Conservation (phyloP, 2,329 filamentous ascomycete genomes). For the Laburnicola sp. region DNA sequence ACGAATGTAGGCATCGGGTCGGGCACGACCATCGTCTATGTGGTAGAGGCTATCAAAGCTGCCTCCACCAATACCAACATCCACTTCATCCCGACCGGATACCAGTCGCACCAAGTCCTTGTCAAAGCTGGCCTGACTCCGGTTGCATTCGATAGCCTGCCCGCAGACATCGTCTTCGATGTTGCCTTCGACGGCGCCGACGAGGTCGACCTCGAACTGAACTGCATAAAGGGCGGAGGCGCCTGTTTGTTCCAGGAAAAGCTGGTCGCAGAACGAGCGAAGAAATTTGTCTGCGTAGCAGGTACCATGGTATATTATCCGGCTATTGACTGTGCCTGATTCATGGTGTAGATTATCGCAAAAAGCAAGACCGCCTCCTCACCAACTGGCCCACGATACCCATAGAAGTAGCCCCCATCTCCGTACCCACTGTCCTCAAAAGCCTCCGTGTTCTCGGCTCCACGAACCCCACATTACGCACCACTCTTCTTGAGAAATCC, state of each 20-base stretch:
- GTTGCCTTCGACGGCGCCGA: slow-evolving; percentile 96
- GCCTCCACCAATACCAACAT: slow-evolving; percentile 56
- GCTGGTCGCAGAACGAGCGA: slow-evolving; percentile 81
- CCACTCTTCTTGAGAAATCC: slow-evolving; percentile 74
- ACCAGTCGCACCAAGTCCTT: slow-evolving; percentile 86
- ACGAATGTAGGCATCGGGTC: slow-evolving; percentile 77
- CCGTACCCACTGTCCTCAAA: slow-evolving; percentile 74
- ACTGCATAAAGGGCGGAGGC: slow-evolving; percentile 96
- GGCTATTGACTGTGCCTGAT: background rate
- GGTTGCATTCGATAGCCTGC: slow-evolving; percentile 75
- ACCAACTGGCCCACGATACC: slow-evolving; percentile 81
- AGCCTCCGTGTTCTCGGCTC: slow-evolving; percentile 75
- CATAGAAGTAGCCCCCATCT: slow-evolving; percentile 88
- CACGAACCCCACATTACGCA: slow-evolving; percentile 68
- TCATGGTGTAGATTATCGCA: slow-evolving; percentile 72
- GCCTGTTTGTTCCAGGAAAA: slow-evolving; percentile 99
- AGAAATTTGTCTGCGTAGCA: slow-evolving; percentile 85
- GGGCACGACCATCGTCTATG: slow-evolving; percentile 80
- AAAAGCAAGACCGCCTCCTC: slow-evolving; percentile 75
- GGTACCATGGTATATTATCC: slow-evolving; percentile 52
- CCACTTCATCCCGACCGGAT: slow-evolving; percentile 89
- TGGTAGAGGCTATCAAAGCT: slow-evolving; percentile 73
- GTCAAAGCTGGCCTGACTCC: slow-evolving; percentile 75
- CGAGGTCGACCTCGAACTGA: slow-evolving; percentile 91
- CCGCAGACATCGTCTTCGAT: slow-evolving; percentile 68